These are phyloP conservation scores for Theobroma cacao DNA, from an alignment of 345 rosid genomes.

Conservation along the genomic window DNA sequence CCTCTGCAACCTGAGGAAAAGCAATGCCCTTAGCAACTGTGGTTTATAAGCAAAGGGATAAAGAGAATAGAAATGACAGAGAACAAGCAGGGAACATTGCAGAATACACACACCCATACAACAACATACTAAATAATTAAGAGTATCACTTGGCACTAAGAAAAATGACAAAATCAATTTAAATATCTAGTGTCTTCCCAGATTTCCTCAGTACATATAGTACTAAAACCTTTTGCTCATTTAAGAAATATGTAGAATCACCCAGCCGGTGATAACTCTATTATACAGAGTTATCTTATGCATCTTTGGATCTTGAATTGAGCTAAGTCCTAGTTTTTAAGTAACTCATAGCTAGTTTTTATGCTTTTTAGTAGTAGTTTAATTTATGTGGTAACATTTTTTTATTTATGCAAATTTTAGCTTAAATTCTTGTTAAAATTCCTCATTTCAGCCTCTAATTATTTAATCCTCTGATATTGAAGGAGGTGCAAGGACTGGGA, in stretches of 20 bases:
- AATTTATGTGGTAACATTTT: too few species aligned
- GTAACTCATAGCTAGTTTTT: too few species aligned
- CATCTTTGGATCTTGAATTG: too few species aligned
- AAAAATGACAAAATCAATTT: neutral
- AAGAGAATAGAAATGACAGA: neutral
- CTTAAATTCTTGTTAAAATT: too few species aligned
- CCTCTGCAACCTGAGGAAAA: slow-evolving; percentile 66
- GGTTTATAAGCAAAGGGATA: neutral
- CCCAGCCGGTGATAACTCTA: too few species aligned
- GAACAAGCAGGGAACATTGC: neutral
- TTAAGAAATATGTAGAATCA: neutral
- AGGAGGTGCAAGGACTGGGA: too few species aligned
- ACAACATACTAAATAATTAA: neutral
- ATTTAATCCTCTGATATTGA: too few species aligned
- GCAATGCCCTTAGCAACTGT: neutral
- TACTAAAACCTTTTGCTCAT: neutral
- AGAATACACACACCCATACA: neutral
- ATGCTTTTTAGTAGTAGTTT: too few species aligned
- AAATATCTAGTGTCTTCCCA: neutral
- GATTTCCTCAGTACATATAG: neutral
- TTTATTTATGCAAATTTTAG: too few species aligned
- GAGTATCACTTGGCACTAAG: neutral
- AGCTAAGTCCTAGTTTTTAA: too few species aligned
- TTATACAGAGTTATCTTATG: too few species aligned
- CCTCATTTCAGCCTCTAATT: too few species aligned